Percentiles rank a stretch among this genome's conserved stretches.
Evolutionary conservation across 148 eudicot species (phyloP).

Genomic region (Simmondsia chinensis): DNA sequence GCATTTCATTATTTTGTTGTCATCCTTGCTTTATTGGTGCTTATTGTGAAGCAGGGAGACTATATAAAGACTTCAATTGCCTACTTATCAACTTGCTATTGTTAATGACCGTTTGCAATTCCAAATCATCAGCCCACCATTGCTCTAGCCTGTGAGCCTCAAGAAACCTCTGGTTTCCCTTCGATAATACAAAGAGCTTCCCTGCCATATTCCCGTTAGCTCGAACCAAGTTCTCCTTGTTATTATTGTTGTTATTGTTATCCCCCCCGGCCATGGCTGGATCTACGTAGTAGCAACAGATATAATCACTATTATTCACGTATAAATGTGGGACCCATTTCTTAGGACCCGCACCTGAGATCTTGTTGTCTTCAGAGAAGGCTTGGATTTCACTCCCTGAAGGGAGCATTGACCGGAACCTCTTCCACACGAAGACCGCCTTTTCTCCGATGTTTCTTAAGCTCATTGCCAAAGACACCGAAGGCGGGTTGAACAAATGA

Average conservation of each 20-base stretch:
- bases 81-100: conserved; percentile 73
- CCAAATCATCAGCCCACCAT: conserved; percentile 96
- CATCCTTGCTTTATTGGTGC: conserved; percentile 23
- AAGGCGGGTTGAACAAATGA: conserved; percentile 87
- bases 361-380: conserved; percentile 9
- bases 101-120: conserved; percentile 51
- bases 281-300: conserved; percentile 73
- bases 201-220: conserved; percentile 24
- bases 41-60: conserved; percentile 35
- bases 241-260: conserved; percentile 4
- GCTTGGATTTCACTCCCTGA: conserved; percentile 26
- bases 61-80: conserved; percentile 70
- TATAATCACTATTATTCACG: conserved; percentile 78
- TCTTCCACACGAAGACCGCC: conserved; percentile 60
- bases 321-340: conserved; percentile 81
- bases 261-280: conserved; percentile 20
- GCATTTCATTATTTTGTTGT: too few species aligned
- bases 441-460: conserved; percentile 63
- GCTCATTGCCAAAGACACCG: conserved; percentile 76
- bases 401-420: conserved; percentile 64
- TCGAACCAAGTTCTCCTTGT: conserved; percentile 46
- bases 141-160: conserved; percentile 89
- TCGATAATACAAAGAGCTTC: conserved; percentile 73
- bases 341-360: conserved; percentile 9
- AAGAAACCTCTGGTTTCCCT: conserved; percentile 80